Evolutionary conservation across 805 yeast genomes (phyloP), one percentile per base, ranked within the genome.

Genomic region (Saccharomycopsis synnaedendra): DNA sequence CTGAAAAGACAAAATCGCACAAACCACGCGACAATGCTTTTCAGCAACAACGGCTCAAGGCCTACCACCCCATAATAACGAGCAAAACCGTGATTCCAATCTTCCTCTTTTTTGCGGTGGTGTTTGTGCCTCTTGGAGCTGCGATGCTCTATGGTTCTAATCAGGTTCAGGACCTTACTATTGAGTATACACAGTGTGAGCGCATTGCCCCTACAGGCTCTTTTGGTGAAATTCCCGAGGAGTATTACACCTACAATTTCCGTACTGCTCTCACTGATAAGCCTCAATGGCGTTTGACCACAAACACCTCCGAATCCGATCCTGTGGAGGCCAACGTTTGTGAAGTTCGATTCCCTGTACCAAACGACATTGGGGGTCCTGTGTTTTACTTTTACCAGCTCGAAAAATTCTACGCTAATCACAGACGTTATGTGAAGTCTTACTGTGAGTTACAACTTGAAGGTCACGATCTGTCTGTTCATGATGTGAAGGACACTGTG

Each of bases 391-490:
- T 86, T 66, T 93, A 93, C 67, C 79, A 80, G 55, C 69, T 93
- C 58, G 88, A 96, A 35, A 87, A 87, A 61, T 93, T 90, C 64
- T 88, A 73, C 63, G 97, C 93, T 63, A 93, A 93, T 63, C 98
- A 93, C 66, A 77, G 98, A 52, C 85, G 93, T 53, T 93, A 87
- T 60, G 97, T 90, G 34, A 80, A 78, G 52, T 83, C 95, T 6
- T 85, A 74, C 63, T 94, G 88, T 61, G 75, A 82, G 63, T 70
- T 73, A 39, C 98, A 93, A 64, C 61, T 93, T 44, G 76, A 78
- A 51, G 98, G 98, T 2, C 63, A 75, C 32, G 85, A 90, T 3
- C 78, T 82, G 5, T 47, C 72, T 0, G 67, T 67, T 3, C 71
- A 64, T 31, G 73, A 68, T 41, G 62, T 93, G 27, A 70, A 66